Base-by-base conservation (phyloP, 345 rosid genomes). In the Rhodamnia rubescens region DNA sequence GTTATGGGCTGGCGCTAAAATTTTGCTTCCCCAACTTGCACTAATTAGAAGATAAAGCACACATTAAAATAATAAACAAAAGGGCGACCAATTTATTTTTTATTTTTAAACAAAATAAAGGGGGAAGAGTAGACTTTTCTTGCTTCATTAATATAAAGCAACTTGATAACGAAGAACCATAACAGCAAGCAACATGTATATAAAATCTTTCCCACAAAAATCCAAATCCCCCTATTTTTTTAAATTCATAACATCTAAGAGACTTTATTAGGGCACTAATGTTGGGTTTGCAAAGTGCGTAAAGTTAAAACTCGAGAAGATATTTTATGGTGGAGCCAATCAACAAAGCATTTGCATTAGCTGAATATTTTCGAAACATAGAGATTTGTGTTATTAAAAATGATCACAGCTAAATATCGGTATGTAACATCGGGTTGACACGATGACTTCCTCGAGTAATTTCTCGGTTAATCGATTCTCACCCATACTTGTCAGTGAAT, bases 141-240 rank as follows among this genome's bases (percentile, higher is more conserved):
- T 78, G 84, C 53, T 59, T 18, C 55, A 81, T 61, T 87, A 84
- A 83, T 40, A 83, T 84, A 86, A 86, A 90, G 87, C 90, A 91
- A 91, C 64, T 89, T 90, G 90, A 85, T 81, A 81, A 80, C 74
- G 64, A 85, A 88, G 52, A 40, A 29, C 88, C 84, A 84, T 83
- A 84, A 44, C 84, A 85, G 75, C 84, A 87, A 89, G 88, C 89
- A 78, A 90, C 84, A 50, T 53, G 26, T 82, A 50, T 26, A 82
- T 82, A 82, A 29, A 47, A 54, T 84, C 21, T 84, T 84, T 22
- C 74, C 51, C 49, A 55, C 54, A 44, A 40, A 26, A 83, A 20
- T 36, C 44, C 49, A 83, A 44, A 55, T 36, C 57, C 26, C 53
- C 11, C n/a, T 36, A 22, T 42, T 36, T 57, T 84, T 55, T 15